phyloP scores from a whole-genome alignment of 768 basidiomycete genomes.

The Leccinum obscurum region DNA sequence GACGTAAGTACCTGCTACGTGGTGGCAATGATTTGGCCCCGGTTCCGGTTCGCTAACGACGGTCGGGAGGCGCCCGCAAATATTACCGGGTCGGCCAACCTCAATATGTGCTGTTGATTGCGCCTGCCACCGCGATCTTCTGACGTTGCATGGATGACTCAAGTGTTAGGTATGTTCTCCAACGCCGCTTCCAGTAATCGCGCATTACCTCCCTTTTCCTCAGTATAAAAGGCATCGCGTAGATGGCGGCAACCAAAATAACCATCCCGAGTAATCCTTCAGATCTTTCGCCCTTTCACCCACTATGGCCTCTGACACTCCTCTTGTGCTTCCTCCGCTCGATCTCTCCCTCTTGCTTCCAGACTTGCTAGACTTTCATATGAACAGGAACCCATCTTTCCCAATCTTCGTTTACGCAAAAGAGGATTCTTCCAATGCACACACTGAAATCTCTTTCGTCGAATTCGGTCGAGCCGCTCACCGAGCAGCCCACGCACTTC shows the following conservation, averaged over 20 bases:
- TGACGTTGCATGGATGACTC: not conserved
- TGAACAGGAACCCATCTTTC: conserved; percentile 24
- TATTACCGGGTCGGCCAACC: not conserved
- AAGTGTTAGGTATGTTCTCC: not conserved
- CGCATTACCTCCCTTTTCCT: not conserved
- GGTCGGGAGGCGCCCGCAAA: not conserved
- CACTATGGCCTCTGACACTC: conserved; percentile 3
- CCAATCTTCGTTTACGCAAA: conserved; percentile 23
- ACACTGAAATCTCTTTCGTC: conserved; percentile 25
- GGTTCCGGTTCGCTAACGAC: not conserved
- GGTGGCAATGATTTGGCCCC: not conserved
- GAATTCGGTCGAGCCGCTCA: conserved; percentile 33
- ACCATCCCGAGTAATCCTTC: not conserved
- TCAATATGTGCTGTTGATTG: not conserved
- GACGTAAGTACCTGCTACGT: not conserved
- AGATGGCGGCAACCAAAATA: not conserved
- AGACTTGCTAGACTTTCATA: conserved; percentile 27
- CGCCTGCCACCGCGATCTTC: not conserved
- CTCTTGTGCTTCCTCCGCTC: conserved; percentile 21
- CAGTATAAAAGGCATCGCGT: not conserved
- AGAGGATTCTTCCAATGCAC: conserved; percentile 7
- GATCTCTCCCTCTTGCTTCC: conserved; percentile 25
- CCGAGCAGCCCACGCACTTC: conserved; percentile 40
- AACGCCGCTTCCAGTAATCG: not conserved
- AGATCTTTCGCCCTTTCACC: not conserved